phyloP scores from a whole-genome alignment of 2,329 filamentous ascomycete species.

The Trichoderma breve region DNA sequence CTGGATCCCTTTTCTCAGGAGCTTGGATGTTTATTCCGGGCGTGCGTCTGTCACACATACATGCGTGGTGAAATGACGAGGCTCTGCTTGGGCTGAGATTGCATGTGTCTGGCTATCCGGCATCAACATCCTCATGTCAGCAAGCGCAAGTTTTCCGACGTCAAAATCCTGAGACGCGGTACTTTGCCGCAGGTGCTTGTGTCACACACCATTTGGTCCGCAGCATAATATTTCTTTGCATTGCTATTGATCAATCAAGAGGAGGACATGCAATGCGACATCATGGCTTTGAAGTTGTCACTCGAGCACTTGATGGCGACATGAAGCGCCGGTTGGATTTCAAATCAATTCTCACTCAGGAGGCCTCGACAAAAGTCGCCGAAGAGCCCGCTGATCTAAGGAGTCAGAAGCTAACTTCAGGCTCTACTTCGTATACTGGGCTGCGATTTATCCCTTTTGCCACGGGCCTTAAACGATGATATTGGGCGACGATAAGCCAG shows the following conservation, averaged over 20 bases:
- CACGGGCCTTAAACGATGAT: neutral
- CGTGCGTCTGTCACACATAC: neutral
- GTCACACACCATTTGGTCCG: neutral
- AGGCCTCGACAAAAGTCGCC: neutral
- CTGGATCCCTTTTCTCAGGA: neutral
- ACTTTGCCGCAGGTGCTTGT: neutral
- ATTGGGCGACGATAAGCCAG: neutral
- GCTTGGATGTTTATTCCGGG: neutral
- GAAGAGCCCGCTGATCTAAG: neutral
- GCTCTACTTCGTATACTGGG: neutral
- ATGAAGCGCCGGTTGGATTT: neutral
- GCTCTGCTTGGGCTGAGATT: neutral
- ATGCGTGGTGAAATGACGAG: neutral
- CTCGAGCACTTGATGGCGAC: conserved; percentile 7
- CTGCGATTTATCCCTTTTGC: neutral
- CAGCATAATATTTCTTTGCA: neutral
- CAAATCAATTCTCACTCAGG: neutral
- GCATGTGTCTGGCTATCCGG: neutral
- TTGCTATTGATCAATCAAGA: neutral
- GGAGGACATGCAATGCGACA: neutral
- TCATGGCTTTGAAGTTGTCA: conserved; percentile 3
- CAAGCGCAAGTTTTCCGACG: neutral
- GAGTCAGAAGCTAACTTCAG: neutral
- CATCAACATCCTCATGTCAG: neutral
- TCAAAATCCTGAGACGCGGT: neutral